Base-by-base conservation (phyloP, 202 grass and related monocot species). In the Setaria italica region DNA sequence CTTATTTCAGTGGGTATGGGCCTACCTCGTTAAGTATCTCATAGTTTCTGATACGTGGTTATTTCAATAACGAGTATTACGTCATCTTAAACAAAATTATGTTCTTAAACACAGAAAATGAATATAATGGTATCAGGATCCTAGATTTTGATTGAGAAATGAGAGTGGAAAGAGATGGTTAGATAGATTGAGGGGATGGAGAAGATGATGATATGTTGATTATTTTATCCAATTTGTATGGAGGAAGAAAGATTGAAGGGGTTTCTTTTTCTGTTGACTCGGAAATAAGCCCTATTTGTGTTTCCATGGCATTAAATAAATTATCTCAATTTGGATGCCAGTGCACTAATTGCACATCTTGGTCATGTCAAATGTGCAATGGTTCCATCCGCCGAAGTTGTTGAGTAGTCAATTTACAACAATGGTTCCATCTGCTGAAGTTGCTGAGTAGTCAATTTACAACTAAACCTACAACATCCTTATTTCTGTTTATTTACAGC, bases 81-180 rank as follows among this genome's bases (percentile, higher is more conserved):
- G 11, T 21, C 56, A 25, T 45, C 8, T 66, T 67, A 20, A 35
- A 53, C 14, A 74, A 6, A 25, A 11, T 59, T 59, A n/a, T 58
- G 9, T 30, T 63, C 8, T 4, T 59, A 25, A 59, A 21, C 56
- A 59, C 20, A 11, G 7, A 11, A 57, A 59, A 20, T 63, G 14
- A 65, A 65, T 65, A 17, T 65, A 16, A 35, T 16, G 34, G 30
- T 65, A 8, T 17, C 62, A 37, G 30, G 33, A 37, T 54, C 29
- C 21, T 34, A 35, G 17, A 46, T 35, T 73, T 51, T 73, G 30
- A 74, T 74, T 74, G 30, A 54, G 70, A 74, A 54, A 11, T 19
- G 29, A 20, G 29, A 11, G 15, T 74, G 32, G 3, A 53, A 53
- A 73, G 70, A 34, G 47, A 51, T 51, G 21, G n/a, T 29, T 72